A percentile compares a stretch with the other conserved stretches of the same genome.
These are phyloP conservation scores for Phlebiopsis flavidoalba DNA, from an alignment of 768 basidiomycete genomes.

Conservation along the genomic window DNA sequence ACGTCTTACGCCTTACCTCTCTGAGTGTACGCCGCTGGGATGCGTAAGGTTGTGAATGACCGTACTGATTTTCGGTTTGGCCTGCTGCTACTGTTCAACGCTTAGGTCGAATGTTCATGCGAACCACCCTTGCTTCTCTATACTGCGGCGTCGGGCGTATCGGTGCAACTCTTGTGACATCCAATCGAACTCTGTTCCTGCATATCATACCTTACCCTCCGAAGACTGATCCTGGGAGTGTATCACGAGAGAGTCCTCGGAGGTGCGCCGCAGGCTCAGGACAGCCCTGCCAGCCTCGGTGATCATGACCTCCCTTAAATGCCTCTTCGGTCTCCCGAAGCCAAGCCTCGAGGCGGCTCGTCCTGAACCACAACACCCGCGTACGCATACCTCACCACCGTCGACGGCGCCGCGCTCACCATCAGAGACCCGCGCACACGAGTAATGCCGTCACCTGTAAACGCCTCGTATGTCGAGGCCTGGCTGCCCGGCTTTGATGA, in stretches of 20 bases:
- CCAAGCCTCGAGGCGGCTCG: background rate
- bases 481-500: constrained; percentile 59
- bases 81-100: background rate
- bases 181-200: background rate
- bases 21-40: background rate
- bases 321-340: background rate
- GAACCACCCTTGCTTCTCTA: background rate
- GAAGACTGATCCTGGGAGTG: background rate
- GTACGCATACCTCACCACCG: background rate
- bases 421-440: background rate
- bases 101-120: background rate
- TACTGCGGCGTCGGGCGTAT: background rate
- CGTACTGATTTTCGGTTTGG: too few relatives aligned
- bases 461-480: constrained; percentile 23
- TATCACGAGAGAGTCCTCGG: background rate
- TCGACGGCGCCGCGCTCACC: background rate
- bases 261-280: background rate
- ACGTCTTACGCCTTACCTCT: background rate
- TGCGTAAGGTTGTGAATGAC: too few relatives aligned
- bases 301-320: background rate
- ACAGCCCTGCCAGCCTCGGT: background rate
- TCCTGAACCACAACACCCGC: background rate
- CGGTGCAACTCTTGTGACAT: background rate
- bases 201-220: background rate
- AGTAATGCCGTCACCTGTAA: background rate